Conservation (phyloP, 2,329 filamentous ascomycete species). For the Graphiopsis chlorocephala region DNA sequence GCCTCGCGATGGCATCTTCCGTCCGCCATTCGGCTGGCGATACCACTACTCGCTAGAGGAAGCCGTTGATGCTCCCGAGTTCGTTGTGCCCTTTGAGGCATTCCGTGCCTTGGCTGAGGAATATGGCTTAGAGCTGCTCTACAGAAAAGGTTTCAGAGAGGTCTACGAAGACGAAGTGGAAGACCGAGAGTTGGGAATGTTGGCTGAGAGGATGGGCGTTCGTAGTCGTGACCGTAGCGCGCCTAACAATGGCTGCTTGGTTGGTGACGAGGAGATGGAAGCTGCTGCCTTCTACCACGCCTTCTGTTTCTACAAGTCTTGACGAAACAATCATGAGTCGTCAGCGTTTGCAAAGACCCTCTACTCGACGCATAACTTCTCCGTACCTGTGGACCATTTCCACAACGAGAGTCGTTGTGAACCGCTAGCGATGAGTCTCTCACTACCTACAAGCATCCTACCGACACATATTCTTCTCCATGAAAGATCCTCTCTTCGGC, state of each 20-base stretch:
- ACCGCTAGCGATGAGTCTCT: slow-evolving; percentile 67
- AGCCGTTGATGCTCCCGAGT: slow-evolving; percentile 95
- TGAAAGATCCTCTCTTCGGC: neutral
- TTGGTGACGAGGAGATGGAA: slow-evolving; percentile 86
- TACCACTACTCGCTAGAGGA: slow-evolving; percentile 96
- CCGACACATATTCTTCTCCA: neutral
- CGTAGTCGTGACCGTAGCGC: slow-evolving; percentile 60
- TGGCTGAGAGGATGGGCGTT: slow-evolving; percentile 96
- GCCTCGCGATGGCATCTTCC: slow-evolving; percentile 83
- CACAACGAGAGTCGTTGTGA: slow-evolving; percentile 75
- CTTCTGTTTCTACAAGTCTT: slow-evolving; percentile 87
- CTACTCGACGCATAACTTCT: neutral
- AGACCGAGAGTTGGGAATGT: slow-evolving; percentile 71
- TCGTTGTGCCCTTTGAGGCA: slow-evolving; percentile 96
- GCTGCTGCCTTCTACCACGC: slow-evolving; percentile 86
- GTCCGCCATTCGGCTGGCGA: slow-evolving; percentile 95
- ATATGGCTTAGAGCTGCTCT: slow-evolving; percentile 93
- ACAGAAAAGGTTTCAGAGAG: slow-evolving; percentile 84
- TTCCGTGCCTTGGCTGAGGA: slow-evolving; percentile 95
- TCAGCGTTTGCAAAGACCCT: neutral
- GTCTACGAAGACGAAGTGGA: slow-evolving; percentile 92
- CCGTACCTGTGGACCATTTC: slow-evolving; percentile 73
- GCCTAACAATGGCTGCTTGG: slow-evolving; percentile 57
- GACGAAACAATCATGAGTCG: neutral
- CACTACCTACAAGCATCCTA: slow-evolving; percentile 21